Evolutionary conservation across 2,329 filamentous ascomycete genomes (phyloP).

Genomic region (Verticillium nonalfalfae): DNA sequence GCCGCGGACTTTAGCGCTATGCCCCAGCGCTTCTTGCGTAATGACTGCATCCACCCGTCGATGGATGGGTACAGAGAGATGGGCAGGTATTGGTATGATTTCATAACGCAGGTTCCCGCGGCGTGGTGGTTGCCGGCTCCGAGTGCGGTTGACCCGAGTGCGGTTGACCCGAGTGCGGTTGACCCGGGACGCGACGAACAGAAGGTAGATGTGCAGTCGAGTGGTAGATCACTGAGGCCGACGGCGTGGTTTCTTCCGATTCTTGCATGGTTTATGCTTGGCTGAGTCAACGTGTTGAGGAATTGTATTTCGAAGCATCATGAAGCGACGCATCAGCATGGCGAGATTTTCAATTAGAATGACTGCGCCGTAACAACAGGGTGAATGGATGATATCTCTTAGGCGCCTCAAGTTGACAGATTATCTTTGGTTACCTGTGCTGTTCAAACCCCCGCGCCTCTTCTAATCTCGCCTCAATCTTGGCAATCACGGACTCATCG

Average conservation of each 20-base stretch:
- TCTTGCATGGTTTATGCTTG: not conserved
- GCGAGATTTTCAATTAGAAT: not conserved
- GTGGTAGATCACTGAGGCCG: not conserved
- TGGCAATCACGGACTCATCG: constrained; percentile 56
- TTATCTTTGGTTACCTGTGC: constrained; percentile 30
- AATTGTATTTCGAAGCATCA: not conserved
- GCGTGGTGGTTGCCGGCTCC: constrained; percentile 26
- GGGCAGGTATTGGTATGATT: constrained; percentile 29
- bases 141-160: constrained; percentile 16
- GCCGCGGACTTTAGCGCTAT: constrained; percentile 21
- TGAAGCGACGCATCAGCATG: too few relatives aligned
- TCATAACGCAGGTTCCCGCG: constrained; percentile 24
- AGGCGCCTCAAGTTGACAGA: too few relatives aligned
- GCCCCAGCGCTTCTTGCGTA: not conserved
- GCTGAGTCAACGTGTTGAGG: not conserved
- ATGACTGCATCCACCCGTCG: constrained; percentile 27
- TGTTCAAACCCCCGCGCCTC: constrained; percentile 60
- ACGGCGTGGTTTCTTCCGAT: not conserved
- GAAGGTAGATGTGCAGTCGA: not conserved
- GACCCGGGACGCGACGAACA: constrained; percentile 5
- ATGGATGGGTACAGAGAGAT: constrained; percentile 23
- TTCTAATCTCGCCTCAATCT: constrained; percentile 58
- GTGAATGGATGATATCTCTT: too few relatives aligned
- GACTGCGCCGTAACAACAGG: too few relatives aligned
- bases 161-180: constrained; percentile 14